Base-by-base conservation (phyloP, 805 yeast genomes). In the Zygoascus tannicola region DNA sequence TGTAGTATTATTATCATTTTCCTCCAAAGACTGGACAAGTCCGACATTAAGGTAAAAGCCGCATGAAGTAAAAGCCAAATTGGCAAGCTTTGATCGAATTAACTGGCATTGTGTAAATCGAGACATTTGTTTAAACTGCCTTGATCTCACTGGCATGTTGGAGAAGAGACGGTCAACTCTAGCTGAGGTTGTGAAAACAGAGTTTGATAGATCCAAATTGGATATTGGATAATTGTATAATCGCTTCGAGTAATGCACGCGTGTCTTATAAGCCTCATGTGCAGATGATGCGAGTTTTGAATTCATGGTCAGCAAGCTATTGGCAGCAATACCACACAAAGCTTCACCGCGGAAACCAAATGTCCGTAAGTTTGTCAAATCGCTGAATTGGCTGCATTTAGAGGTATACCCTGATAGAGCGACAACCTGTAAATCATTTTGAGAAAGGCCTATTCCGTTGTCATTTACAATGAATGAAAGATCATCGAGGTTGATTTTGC, bases 381-480 rank as follows among this genome's bases (percentile, higher is more conserved):
- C 68, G 1, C 53, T 49, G 3, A 61, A n/a, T 1, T 41, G 36
- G 1, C 36, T 15, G 4, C 67, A 21, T 51, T 76, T 79, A 0
- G 82, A 75, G 1, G 82, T 76, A 44, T 54, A 57, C 51, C 68
- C 57, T 5, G 66, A 54, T 8, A 43, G 38, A 0, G 79, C 81
- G 1, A 78, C 51, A 1, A 38, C 21, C 2, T 49, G 51, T 46
- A 83, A 45, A 35, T 75, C 76, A 0, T 53, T 63, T 0, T 70
- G 69, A 2, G 47, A 26, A 3, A 85, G 70, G 0, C 94, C 94
- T 1, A 1, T 2, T 0, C 94, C 94, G 56, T 85, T 62, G 57
- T 85, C 94, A 1, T 42, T 43, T 1, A 80, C 74, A 4, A 44
- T 37, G 19, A 59, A 35, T 10, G 43, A 15, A 18, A 45, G 41